These are phyloP conservation scores for Globisporangium rhizosaccharum DNA, from an alignment of 352 stramenopile genomes.

Conservation along the genomic window DNA sequence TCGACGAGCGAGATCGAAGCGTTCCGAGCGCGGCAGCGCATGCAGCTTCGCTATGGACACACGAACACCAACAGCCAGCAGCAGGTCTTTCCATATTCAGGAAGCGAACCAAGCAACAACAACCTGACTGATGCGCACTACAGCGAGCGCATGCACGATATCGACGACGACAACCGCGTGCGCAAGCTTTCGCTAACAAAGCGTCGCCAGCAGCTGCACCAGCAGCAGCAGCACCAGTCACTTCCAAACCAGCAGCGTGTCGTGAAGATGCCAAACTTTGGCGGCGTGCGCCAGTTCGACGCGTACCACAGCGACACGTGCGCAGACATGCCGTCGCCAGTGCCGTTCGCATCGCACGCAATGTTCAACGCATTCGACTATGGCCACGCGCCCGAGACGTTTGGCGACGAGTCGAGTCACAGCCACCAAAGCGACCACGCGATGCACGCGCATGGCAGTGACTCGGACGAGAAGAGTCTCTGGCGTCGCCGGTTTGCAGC, in stretches of 20 bases:
- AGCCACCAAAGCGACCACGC: constrained; percentile 4
- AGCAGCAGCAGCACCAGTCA: background rate
- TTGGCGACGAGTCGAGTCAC: constrained; percentile 11
- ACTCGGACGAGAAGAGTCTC: constrained; percentile 15
- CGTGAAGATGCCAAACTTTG: constrained; percentile 8
- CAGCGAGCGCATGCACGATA: constrained; percentile 11
- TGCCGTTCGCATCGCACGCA: constrained; percentile 7
- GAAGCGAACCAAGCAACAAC: background rate
- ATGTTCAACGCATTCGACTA: constrained; percentile 52
- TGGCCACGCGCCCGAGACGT: constrained; percentile 30
- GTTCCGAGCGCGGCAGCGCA: constrained; percentile 33
- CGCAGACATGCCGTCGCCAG: constrained; percentile 15
- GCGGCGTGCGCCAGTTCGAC: constrained; percentile 13
- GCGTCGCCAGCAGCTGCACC: constrained; percentile 8
- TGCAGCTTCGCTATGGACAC: constrained; percentile 18
- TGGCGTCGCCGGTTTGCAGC: constrained; percentile 31
- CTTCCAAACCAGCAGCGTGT: background rate
- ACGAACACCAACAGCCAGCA: constrained; percentile 1
- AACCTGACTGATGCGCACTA: constrained; percentile 16
- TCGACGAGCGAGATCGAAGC: constrained; percentile 30
- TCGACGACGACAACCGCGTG: constrained; percentile 27
- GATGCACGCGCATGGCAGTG: constrained; percentile 3
- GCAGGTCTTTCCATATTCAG: constrained; percentile 10
- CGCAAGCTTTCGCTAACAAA: constrained; percentile 35
- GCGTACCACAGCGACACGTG: constrained; percentile 15